Percentiles rank a stretch among this genome's conserved stretches.
phyloP scores from a whole-genome alignment of 2,329 filamentous ascomycete species.

The Dothideomycetidae sp. region DNA sequence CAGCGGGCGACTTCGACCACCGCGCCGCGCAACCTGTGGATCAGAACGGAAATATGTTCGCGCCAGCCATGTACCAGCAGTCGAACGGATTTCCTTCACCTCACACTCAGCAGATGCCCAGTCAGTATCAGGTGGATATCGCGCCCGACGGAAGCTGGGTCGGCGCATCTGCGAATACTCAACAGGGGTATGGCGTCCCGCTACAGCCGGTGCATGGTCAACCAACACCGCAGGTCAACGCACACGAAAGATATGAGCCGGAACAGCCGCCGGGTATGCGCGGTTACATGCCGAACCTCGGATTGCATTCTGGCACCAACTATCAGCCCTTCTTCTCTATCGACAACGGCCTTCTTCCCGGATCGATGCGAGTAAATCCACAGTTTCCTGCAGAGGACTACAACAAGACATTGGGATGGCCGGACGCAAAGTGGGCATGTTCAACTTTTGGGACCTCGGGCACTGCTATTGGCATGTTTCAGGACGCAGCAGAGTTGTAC shows the following conservation, averaged over 20 bases:
- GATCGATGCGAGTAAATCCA: neutral
- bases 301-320: too few relatives aligned
- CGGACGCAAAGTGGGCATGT: conserved; percentile 7
- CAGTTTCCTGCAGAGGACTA: conserved; percentile 1
- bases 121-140: too few relatives aligned
- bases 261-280: too few relatives aligned
- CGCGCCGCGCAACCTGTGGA: neutral
- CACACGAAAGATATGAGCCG: too few relatives aligned
- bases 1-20: neutral
- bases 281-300: too few relatives aligned
- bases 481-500: conserved; percentile 13
- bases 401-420: conserved; percentile 6
- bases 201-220: too few relatives aligned
- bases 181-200: too few relatives aligned
- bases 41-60: neutral
- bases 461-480: neutral
- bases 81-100: neutral
- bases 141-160: too few relatives aligned
- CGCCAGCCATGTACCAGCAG: neutral
- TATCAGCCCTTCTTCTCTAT: too few relatives aligned
- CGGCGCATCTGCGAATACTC: too few relatives aligned
- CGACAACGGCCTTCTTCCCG: neutral
- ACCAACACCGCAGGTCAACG: too few relatives aligned
- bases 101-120: too few relatives aligned
- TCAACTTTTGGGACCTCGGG: neutral